A percentile compares a stretch with the other conserved stretches of the same genome.
phyloP scores from a whole-genome alignment of 176 grass and related monocot species.

The Puya raimondii region DNA sequence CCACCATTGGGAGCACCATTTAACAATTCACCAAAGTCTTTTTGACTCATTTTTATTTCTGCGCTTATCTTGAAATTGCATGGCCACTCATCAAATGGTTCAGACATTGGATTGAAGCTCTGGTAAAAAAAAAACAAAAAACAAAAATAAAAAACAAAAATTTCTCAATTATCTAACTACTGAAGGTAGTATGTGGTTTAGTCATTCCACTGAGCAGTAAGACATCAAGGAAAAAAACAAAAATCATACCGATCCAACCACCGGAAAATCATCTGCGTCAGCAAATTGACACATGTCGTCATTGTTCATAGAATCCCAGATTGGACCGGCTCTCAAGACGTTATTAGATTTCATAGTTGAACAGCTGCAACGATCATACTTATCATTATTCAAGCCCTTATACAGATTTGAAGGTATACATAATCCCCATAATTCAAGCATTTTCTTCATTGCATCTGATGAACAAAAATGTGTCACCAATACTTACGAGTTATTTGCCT shows the following conservation, averaged over 20 bases:
- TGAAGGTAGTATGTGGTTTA: background rate
- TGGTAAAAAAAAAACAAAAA: constrained; percentile 31
- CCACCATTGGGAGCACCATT: constrained; percentile 29
- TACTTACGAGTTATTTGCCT: constrained; percentile 44
- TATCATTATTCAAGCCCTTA: constrained; percentile 30
- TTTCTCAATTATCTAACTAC: background rate
- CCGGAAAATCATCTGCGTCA: constrained; percentile 48
- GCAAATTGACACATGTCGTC: constrained; percentile 72
- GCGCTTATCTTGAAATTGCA: constrained; percentile 49
- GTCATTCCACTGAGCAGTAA: background rate
- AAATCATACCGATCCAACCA: constrained; percentile 66
- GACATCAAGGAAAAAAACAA: constrained; percentile 2
- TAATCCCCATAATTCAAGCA: background rate
- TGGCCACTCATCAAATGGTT: constrained; percentile 78
- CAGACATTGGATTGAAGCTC: constrained; percentile 87
- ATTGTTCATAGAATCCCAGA: constrained; percentile 53
- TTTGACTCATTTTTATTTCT: constrained; percentile 32
- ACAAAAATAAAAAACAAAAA: background rate
- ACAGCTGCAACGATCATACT: constrained; percentile 25
- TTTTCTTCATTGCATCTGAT: background rate
- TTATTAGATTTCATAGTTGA: constrained; percentile 37
- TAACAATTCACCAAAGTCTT: constrained; percentile 35
- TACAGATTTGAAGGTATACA: constrained; percentile 25
- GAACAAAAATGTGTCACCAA: background rate
- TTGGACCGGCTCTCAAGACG: constrained; percentile 38